A percentile compares a stretch with the other conserved stretches of the same genome.
These are phyloP conservation scores for Russula emetica DNA, from an alignment of 768 basidiomycete genomes.

Conservation along the genomic window DNA sequence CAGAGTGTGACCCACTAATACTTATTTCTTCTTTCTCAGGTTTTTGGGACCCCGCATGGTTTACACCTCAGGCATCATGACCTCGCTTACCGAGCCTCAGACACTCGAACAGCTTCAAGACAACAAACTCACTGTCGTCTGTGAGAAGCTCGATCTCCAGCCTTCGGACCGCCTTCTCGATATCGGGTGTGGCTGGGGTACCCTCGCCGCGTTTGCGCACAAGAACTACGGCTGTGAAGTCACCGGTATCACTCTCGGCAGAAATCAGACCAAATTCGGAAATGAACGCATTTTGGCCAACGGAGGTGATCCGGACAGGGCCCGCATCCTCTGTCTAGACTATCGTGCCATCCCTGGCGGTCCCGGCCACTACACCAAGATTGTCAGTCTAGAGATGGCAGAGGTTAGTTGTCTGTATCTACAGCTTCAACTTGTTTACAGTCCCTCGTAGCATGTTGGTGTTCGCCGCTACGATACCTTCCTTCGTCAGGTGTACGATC, in stretches of 20 bases:
- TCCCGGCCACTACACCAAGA: slow-evolving; percentile 80
- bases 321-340: slow-evolving; percentile 89
- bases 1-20: not conserved
- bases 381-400: slow-evolving; percentile 96
- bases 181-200: slow-evolving; percentile 96
- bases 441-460: slow-evolving; percentile 74
- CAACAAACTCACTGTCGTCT: slow-evolving; percentile 94
- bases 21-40: slow-evolving; percentile 39
- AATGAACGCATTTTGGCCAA: slow-evolving; percentile 82
- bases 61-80: slow-evolving; percentile 91
- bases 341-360: slow-evolving; percentile 85
- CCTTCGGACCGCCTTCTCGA: slow-evolving; percentile 82
- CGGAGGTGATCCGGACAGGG: slow-evolving; percentile 53
- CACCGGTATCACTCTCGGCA: slow-evolving; percentile 89
- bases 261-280: slow-evolving; percentile 90
- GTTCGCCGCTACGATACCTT: slow-evolving; percentile 87
- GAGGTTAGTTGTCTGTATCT: slow-evolving; percentile 50
- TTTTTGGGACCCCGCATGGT: slow-evolving; percentile 96
- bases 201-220: slow-evolving; percentile 87
- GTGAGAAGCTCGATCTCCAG: slow-evolving; percentile 87
- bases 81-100: slow-evolving; percentile 64
- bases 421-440: slow-evolving; percentile 5
- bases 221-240: slow-evolving; percentile 98
- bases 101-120: slow-evolving; percentile 94
- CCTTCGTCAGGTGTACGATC: slow-evolving; percentile 86